These are phyloP conservation scores for Cyclostephanos invisitatus DNA, from an alignment of 108 stramenopile genomes.

Conservation along the genomic window DNA sequence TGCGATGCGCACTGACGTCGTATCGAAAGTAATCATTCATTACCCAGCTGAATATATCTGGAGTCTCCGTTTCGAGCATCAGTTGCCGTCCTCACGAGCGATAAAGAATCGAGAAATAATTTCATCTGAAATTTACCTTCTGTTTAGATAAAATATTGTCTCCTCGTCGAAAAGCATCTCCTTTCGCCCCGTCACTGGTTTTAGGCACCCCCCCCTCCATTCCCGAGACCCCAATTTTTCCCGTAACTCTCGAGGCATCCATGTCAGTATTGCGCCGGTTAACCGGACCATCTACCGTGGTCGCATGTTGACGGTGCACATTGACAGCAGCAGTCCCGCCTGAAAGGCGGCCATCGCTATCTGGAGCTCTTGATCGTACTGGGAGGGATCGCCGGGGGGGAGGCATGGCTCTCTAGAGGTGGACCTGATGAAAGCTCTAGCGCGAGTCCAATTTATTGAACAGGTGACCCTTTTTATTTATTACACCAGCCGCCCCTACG, in stretches of 20 bases:
- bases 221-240: neutral
- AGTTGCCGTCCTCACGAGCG: neutral
- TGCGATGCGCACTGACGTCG: neutral
- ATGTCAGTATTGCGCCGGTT: slow-evolving; percentile 1
- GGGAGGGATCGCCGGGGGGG: slow-evolving; percentile 17
- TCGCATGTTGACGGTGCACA: neutral
- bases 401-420: slow-evolving; percentile 3
- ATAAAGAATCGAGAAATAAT: neutral
- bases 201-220: neutral
- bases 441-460: neutral
- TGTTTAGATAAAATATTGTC: neutral
- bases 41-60: neutral
- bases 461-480: neutral
- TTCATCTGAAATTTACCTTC: slow-evolving; percentile 1
- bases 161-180: neutral
- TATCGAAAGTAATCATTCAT: neutral
- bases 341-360: neutral
- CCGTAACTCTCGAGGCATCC: neutral
- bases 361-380: slow-evolving; percentile 9
- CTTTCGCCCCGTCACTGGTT: neutral
- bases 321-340: neutral
- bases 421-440: neutral
- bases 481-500: no score
- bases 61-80: neutral
- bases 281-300: neutral